phyloP scores from a whole-genome alignment of 1,284 basidiomycete genomes.

The Vanrija sp. region DNA sequence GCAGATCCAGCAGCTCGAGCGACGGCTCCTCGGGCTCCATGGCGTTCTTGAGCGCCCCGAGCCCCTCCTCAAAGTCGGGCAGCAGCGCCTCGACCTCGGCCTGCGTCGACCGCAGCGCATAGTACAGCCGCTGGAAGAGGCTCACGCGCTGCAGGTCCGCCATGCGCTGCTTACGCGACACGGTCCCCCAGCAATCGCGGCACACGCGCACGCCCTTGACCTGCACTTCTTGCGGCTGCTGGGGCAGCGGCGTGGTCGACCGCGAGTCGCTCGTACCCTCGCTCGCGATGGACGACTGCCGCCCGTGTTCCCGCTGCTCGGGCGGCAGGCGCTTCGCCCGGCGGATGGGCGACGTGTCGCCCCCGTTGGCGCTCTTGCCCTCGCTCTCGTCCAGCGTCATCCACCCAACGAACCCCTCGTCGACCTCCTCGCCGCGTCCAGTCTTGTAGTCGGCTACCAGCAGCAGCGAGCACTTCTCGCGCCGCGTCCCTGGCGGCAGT shows the following conservation, averaged over 20 bases:
- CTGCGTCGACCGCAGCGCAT: conserved; percentile 73
- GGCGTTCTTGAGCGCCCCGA: conserved; percentile 54
- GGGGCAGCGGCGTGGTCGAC: conserved; percentile 27
- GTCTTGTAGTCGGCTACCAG: conserved; percentile 74
- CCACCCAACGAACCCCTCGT: conserved; percentile 74
- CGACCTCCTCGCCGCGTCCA: conserved; percentile 73
- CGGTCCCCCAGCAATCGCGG: conserved; percentile 68
- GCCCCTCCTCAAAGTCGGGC: conserved; percentile 67
- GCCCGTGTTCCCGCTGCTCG: not conserved
- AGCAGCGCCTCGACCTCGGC: conserved; percentile 66
- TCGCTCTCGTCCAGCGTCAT: conserved; percentile 51
- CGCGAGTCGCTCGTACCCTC: conserved; percentile 17
- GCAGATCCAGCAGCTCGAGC: conserved; percentile 60
- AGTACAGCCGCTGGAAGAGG: conserved; percentile 63
- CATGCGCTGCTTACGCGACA: conserved; percentile 77
- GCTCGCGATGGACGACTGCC: not conserved
- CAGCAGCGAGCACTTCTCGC: conserved; percentile 66
- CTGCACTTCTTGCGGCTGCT: conserved; percentile 62
- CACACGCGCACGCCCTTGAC: conserved; percentile 81
- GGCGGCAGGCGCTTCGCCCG: not conserved
- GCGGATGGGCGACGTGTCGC: not conserved
- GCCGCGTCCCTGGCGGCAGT: conserved; percentile 54
- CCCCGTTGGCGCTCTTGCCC: conserved; percentile 19
- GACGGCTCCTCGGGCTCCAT: not conserved
- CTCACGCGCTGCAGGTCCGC: conserved; percentile 64